Percentiles rank a stretch among this genome's conserved stretches.
Evolutionary conservation across 192 early-diverging fungal species (phyloP).

Genomic region (Linnemannia elongata): DNA sequence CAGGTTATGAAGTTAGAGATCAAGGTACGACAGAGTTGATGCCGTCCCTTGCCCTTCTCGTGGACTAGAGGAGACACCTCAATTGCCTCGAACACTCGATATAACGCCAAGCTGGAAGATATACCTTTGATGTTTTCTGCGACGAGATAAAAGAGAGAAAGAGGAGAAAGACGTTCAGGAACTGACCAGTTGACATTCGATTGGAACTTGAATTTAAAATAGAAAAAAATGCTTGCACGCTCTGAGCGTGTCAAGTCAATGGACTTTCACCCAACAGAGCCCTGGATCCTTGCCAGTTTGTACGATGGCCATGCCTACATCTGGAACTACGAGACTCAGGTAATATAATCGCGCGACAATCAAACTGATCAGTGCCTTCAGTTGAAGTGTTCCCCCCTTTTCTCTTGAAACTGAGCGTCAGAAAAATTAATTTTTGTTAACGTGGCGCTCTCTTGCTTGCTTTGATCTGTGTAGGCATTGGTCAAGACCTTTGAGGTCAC

Average conservation of each 20-base stretch:
- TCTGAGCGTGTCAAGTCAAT: slow-evolving; percentile 98
- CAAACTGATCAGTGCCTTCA: not conserved
- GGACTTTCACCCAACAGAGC: slow-evolving; percentile 99
- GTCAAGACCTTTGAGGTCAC: slow-evolving; percentile 98
- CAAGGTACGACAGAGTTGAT: slow-evolving; percentile 30
- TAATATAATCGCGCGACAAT: slow-evolving; percentile 26
- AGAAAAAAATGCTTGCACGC: slow-evolving; percentile 75
- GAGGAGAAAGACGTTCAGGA: not conserved
- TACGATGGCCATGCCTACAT: slow-evolving; percentile 97
- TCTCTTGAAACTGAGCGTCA: not conserved
- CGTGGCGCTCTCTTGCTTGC: not conserved
- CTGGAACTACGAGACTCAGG: slow-evolving; percentile 99
- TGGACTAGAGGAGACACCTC: not conserved
- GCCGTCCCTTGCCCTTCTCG: not conserved
- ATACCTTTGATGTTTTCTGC: not conserved
- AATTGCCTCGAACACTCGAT: not conserved
- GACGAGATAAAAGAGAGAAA: not conserved
- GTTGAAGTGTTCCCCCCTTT: not conserved
- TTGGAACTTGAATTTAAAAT: not conserved
- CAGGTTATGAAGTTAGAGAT: slow-evolving; percentile 59
- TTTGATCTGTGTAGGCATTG: slow-evolving; percentile 69
- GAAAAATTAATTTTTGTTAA: not conserved
- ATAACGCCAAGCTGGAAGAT: not conserved
- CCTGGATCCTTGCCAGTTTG: slow-evolving; percentile 97
- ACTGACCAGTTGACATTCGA: not conserved